phyloP scores from a whole-genome alignment of 805 yeast species.

The Barnettozyma californica region DNA sequence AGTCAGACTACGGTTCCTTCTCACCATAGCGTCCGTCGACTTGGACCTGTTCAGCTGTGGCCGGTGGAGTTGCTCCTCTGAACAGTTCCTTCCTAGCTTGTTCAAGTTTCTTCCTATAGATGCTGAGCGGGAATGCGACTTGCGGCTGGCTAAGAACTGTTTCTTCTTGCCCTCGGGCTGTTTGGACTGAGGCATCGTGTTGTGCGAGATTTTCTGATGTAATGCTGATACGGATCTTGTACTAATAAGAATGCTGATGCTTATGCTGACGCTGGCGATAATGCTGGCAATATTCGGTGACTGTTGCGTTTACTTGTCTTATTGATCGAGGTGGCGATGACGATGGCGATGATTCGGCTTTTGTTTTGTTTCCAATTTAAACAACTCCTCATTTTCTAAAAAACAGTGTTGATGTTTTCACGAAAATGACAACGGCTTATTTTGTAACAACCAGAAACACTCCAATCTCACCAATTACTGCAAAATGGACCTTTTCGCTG shows the following conservation, averaged over 20 bases:
- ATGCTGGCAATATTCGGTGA: no score
- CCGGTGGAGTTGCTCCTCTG: conserved; percentile 7
- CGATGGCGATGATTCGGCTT: neutral
- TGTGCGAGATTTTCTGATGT: neutral
- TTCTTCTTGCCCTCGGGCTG: conserved; percentile 15
- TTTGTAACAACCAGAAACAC: neutral
- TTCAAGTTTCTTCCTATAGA: conserved; percentile 24
- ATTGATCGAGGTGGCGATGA: no score
- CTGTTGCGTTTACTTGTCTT: no score
- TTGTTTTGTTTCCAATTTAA: neutral
- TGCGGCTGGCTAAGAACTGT: conserved; percentile 18
- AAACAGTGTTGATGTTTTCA: conserved; percentile 1
- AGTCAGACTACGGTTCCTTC: conserved; percentile 20
- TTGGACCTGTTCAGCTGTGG: conserved; percentile 22
- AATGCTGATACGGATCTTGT: no score
- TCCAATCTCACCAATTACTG: neutral
- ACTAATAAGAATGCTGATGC: no score
- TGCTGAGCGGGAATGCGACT: conserved; percentile 21
- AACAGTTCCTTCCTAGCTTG: conserved; percentile 14
- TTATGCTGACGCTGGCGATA: no score
- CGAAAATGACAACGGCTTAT: neutral
- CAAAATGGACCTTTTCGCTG: conserved; percentile 43
- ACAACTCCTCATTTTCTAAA: neutral
- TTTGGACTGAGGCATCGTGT: conserved; percentile 3
- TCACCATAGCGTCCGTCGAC: conserved; percentile 19